phyloP scores from a whole-genome alignment of 805 yeast species.

The Saccharomycopsis javanensis region DNA sequence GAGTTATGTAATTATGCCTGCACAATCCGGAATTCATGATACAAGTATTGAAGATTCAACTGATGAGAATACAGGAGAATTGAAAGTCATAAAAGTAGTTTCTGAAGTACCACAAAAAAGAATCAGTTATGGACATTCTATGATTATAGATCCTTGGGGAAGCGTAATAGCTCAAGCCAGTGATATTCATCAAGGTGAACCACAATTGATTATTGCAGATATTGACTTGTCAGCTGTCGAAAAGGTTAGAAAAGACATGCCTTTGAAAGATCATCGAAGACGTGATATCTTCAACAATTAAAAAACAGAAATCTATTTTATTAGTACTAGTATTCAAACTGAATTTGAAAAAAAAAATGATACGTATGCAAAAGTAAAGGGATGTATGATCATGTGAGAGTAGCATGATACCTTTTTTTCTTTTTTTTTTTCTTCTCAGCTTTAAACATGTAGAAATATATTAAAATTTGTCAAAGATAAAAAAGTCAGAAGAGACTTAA shows the following conservation, averaged over 20 bases:
- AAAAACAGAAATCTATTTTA: not conserved
- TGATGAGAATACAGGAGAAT: conserved; percentile 18
- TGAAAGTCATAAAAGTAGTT: not conserved
- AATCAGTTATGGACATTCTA: conserved; percentile 76
- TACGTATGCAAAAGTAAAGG: not conserved
- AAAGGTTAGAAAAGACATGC: conserved; percentile 59
- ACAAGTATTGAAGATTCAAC: conserved; percentile 30
- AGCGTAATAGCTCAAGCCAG: conserved; percentile 51
- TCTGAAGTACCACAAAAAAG: conserved; percentile 32
- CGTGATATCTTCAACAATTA: conserved; percentile 37
- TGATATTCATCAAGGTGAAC: conserved; percentile 31
- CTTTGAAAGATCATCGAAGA: conserved; percentile 65
- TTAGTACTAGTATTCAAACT: not conserved
- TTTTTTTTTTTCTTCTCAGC: too few species aligned
- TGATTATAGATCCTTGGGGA: conserved; percentile 93
- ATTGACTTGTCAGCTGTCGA: conserved; percentile 44
- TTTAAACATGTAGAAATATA: too few species aligned
- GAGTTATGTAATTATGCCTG: conserved; percentile 79
- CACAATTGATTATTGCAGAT: conserved; percentile 52
- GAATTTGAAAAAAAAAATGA: not conserved
- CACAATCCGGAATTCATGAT: conserved; percentile 74
- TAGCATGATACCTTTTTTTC: too few species aligned
- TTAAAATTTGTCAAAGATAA: too few species aligned
- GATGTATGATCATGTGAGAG: too few species aligned
- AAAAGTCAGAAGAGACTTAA: too few species aligned